A percentile compares a stretch with the other conserved stretches of the same genome.
Conservation (phyloP, 164 flowering plant genomes). For the Platanus orientalis region DNA sequence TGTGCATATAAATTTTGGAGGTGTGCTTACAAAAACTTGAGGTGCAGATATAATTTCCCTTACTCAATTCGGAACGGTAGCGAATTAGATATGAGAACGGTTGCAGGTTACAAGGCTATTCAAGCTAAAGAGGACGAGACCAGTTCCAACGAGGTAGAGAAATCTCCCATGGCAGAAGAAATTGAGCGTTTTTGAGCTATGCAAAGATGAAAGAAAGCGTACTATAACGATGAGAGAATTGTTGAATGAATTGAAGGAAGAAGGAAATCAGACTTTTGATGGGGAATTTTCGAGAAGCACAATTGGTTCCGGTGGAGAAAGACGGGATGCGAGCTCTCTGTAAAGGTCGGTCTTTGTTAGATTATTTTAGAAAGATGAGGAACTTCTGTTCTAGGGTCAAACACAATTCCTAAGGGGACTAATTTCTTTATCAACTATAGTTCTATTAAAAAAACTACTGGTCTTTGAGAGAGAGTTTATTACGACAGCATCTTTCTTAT, state of each 20-base stretch:
- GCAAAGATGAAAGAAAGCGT: slow-evolving; percentile 48
- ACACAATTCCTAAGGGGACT: no score
- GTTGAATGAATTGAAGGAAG: slow-evolving; percentile 69
- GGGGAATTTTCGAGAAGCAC: slow-evolving; percentile 10
- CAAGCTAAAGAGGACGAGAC: slow-evolving; percentile 19
- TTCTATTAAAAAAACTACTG: no score
- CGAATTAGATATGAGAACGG: slow-evolving; percentile 14
- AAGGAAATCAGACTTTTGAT: slow-evolving; percentile 21
- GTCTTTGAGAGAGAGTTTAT: no score
- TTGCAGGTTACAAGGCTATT: slow-evolving; percentile 21
- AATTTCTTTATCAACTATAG: no score
- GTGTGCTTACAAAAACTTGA: no score
- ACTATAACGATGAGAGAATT: slow-evolving; percentile 84
- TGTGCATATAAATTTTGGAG: no score
- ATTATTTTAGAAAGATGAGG: no score
- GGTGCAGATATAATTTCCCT: no score
- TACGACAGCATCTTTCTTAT: no score
- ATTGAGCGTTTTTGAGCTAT: slow-evolving; percentile 26
- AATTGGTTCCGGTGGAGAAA: slow-evolving; percentile 9
- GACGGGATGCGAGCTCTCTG: slow-evolving; percentile 34
- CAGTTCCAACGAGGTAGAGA: slow-evolving; percentile 20
- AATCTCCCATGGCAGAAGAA: slow-evolving; percentile 10
- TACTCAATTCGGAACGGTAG: slow-evolving; percentile 19
- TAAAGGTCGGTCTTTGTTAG: no score
- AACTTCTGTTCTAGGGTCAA: no score